Base-by-base conservation (phyloP, 148 eudicot genomes). In the Heliamphora exappendiculata region DNA sequence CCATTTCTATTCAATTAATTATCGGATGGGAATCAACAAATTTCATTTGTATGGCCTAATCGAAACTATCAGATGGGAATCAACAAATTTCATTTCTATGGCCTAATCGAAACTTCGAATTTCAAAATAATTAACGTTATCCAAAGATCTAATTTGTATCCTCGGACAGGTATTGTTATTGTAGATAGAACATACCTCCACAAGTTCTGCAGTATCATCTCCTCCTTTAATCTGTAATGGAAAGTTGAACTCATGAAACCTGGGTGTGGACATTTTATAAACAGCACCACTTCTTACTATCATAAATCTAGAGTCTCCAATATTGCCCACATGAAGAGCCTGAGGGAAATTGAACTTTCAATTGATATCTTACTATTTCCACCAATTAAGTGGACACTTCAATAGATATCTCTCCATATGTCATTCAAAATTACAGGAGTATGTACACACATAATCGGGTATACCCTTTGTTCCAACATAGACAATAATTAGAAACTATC, bases 221-320 rank as follows among this genome's bases (percentile, higher is more conserved):
- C 85, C 89, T 17, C 76, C 80, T 75, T 75, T 82, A 57, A 91
- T 85, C 75, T 81, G 91, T n/a, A 81, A 51, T 31, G 98, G 95
- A 67, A 89, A 92, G 79, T 83, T 78, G 82, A 90, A 88, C 44
- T 85, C 97, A 6, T 91, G 87, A 78, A 74, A 70, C 90, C 87
- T 82, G n/a, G 95, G 95, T 49, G 91, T 80, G 74, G 95, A 94
- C 78, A 81, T 91, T 55, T 74, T 76, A 71, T 72, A 80, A 70
- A 89, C 76, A 42, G 79, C 75, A 62, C 89, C 97, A 63, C 89
- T 81, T 80, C 98, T 84, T 66, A 91, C 72, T 57, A 89, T 60
- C 26, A 92, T 54, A 80, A 90, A 90, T 62, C 93, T 92, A 1
- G 98, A 76, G 81, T 94, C 92, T 67, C 98, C 98, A 76, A 91